These are phyloP conservation scores for Debaryomyces coudertii DNA, from an alignment of 1,139 yeast species.

Conservation along the genomic window DNA sequence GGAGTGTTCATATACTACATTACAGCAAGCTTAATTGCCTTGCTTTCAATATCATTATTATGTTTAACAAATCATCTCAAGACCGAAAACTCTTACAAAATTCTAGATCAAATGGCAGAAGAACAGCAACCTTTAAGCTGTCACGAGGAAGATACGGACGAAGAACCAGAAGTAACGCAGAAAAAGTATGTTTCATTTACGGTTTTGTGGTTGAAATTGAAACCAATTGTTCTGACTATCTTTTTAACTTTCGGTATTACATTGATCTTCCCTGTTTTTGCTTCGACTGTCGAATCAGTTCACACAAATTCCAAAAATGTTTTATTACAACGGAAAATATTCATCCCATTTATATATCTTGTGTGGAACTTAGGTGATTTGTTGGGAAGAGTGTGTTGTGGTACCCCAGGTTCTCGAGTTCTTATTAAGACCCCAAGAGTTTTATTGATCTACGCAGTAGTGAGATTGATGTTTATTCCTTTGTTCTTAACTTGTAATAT, in stretches of 20 bases:
- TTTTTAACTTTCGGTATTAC: slow-evolving; percentile 78
- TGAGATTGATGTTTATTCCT: slow-evolving; percentile 61
- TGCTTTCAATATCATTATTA: slow-evolving; percentile 47
- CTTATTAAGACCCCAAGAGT: slow-evolving; percentile 42
- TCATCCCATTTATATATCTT: slow-evolving; percentile 75
- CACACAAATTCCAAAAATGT: slow-evolving; percentile 31
- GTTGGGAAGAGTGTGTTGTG: slow-evolving; percentile 72
- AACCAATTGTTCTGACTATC: slow-evolving; percentile 67
- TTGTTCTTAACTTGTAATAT: slow-evolving; percentile 71
- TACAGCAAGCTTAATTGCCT: slow-evolving; percentile 67
- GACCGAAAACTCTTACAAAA: slow-evolving; percentile 24
- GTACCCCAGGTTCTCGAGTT: slow-evolving; percentile 44
- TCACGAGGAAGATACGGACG: slow-evolving; percentile 18
- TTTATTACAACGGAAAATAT: slow-evolving; percentile 53
- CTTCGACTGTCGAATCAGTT: slow-evolving; percentile 66
- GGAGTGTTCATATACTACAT: slow-evolving; percentile 68
- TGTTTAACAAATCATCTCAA: slow-evolving; percentile 34
- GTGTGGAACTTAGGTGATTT: slow-evolving; percentile 90
- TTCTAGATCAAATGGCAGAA: slow-evolving; percentile 20
- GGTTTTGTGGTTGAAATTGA: slow-evolving; percentile 59
- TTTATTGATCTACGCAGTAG: slow-evolving; percentile 54
- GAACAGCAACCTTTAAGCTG: slow-evolving; percentile 5
- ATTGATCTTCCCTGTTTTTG: slow-evolving; percentile 86
- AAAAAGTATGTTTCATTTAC: slow-evolving; percentile 47
- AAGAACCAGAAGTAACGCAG: slow-evolving; percentile 22